Conservation (phyloP, 768 basidiomycete genomes). For the Calocybe gangraenosa region DNA sequence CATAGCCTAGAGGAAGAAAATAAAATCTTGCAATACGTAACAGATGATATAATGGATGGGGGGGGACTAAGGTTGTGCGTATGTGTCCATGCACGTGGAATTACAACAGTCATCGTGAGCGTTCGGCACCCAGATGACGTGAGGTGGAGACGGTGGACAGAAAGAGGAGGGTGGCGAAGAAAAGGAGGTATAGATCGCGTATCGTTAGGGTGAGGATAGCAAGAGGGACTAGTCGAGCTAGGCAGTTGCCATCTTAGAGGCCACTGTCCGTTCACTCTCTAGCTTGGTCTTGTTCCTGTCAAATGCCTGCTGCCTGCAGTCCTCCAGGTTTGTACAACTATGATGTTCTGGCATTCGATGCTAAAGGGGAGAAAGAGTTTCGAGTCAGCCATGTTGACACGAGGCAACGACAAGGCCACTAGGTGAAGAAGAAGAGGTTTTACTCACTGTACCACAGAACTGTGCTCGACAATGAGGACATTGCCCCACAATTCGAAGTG, state of each 20-base stretch:
- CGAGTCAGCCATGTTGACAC: slow-evolving; percentile 17
- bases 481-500: slow-evolving; percentile 78
- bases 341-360: slow-evolving; percentile 91
- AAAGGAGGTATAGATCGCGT: slow-evolving; percentile 5
- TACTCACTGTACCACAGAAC: slow-evolving; percentile 77
- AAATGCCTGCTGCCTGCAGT: slow-evolving; percentile 85
- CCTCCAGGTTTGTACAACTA: slow-evolving; percentile 76
- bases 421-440: too few species aligned
- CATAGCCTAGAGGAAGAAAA: slow-evolving; percentile 2
- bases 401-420: not conserved
- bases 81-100: slow-evolving; percentile 3
- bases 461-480: slow-evolving; percentile 76
- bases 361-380: slow-evolving; percentile 34
- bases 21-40: slow-evolving; percentile 2
- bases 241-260: slow-evolving; percentile 81
- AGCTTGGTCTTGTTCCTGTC: slow-evolving; percentile 84
- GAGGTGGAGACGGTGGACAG: slow-evolving; percentile 2
- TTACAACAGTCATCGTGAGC: not conserved
- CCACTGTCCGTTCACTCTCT: slow-evolving; percentile 84
- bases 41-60: slow-evolving; percentile 3
- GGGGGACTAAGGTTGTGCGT: not conserved
- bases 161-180: slow-evolving; percentile 1
- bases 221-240: slow-evolving; percentile 27
- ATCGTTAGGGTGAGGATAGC: slow-evolving; percentile 9
- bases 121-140: not conserved